A percentile compares a stretch with the other conserved stretches of the same genome.
Conservation (phyloP, 768 basidiomycete species). For the Mycena galericulata region DNA sequence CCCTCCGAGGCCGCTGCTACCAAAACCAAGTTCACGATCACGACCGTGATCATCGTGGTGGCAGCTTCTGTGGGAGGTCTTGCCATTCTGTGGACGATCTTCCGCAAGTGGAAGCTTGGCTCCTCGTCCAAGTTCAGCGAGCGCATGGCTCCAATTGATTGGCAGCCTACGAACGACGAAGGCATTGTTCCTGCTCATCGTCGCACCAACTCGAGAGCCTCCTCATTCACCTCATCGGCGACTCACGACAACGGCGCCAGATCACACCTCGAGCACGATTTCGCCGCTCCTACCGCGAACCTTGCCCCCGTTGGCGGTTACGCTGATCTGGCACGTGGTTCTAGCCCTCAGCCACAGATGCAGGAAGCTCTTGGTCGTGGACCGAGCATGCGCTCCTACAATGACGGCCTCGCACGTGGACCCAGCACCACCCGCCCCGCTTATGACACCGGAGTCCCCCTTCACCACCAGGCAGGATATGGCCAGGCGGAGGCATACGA, state of each 20-base stretch:
- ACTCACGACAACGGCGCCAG: slow-evolving; percentile 47
- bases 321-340: slow-evolving; percentile 83
- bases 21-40: slow-evolving; percentile 53
- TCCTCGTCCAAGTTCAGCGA: slow-evolving; percentile 85
- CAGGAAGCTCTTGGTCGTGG: slow-evolving; percentile 59
- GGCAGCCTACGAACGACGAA: slow-evolving; percentile 75
- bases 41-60: slow-evolving; percentile 77
- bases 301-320: slow-evolving; percentile 83
- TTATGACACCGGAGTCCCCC: slow-evolving; percentile 70
- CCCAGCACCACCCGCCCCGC: slow-evolving; percentile 59
- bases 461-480: slow-evolving; percentile 69
- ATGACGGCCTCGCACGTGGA: slow-evolving; percentile 45
- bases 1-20: slow-evolving; percentile 40
- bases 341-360: slow-evolving; percentile 78
- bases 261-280: slow-evolving; percentile 79
- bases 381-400: slow-evolving; percentile 51
- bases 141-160: slow-evolving; percentile 90
- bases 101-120: slow-evolving; percentile 93
- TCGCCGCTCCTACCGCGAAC: slow-evolving; percentile 69
- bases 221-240: slow-evolving; percentile 76
- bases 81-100: slow-evolving; percentile 86
- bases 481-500: slow-evolving; percentile 52
- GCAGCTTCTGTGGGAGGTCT: slow-evolving; percentile 76
- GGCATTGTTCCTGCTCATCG: slow-evolving; percentile 63
- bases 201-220: slow-evolving; percentile 67